These are phyloP conservation scores for Umbelopsis ramanniana DNA, from an alignment of 192 early-diverging fungal species.

Conservation along the genomic window DNA sequence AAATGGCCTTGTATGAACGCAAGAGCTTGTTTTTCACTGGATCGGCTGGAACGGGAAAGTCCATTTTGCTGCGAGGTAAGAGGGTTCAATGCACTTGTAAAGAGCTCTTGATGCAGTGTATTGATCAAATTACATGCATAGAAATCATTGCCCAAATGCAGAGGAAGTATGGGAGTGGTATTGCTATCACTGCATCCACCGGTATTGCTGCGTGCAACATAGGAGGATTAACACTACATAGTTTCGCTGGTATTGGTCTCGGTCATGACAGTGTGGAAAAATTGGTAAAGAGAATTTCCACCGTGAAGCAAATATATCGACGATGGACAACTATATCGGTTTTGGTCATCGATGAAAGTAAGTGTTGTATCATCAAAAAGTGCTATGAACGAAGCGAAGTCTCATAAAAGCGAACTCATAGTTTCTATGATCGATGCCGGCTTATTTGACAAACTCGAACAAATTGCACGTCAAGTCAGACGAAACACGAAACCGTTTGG, in stretches of 20 bases:
- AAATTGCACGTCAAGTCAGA: constrained; percentile 59
- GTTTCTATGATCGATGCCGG: constrained; percentile 79
- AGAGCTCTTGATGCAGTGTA: not conserved
- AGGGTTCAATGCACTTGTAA: not conserved
- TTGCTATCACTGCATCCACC: constrained; percentile 74
- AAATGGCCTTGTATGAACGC: constrained; percentile 58
- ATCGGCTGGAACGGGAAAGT: constrained; percentile 70
- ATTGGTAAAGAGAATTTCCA: constrained; percentile 37
- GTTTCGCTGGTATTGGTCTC: constrained; percentile 70
- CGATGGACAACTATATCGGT: constrained; percentile 68
- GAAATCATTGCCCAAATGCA: constrained; percentile 49
- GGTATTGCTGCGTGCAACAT: constrained; percentile 85
- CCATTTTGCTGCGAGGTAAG: constrained; percentile 49
- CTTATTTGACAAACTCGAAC: constrained; percentile 76
- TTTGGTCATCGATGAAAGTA: constrained; percentile 78
- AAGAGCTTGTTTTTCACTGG: constrained; percentile 77
- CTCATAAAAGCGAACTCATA: constrained; percentile 8
- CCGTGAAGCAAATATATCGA: constrained; percentile 31
- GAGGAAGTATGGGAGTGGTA: constrained; percentile 35
- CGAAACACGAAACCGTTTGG: constrained; percentile 62
- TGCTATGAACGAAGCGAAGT: no score
- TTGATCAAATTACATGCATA: not conserved
- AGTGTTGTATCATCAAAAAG: not conserved
- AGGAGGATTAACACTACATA: constrained; percentile 73
- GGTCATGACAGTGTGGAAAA: constrained; percentile 44